These are phyloP conservation scores for Dichotomopilus funicola DNA, from an alignment of 2,329 filamentous ascomycete species.

Conservation along the genomic window DNA sequence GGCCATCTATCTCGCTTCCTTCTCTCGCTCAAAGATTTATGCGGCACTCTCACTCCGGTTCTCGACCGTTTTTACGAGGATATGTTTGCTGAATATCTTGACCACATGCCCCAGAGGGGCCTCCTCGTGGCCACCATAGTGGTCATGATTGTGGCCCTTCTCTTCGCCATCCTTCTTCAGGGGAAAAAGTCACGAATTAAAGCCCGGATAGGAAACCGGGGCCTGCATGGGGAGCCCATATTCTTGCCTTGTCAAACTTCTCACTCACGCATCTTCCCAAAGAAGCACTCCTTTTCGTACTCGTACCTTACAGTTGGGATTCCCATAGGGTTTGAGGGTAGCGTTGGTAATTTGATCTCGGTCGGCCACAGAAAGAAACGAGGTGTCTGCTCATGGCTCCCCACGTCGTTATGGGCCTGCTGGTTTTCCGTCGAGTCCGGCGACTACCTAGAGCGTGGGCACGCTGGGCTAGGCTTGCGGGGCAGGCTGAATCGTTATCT, in stretches of 20 bases:
- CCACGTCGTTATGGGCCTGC: constrained; percentile 22
- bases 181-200: too few species aligned
- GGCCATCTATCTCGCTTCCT: constrained; percentile 9
- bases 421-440: constrained; percentile 56
- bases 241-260: constrained; percentile 60
- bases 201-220: too few species aligned
- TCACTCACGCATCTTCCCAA: constrained; percentile 61
- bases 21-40: not conserved
- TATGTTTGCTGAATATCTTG: not conserved
- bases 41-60: constrained; percentile 6
- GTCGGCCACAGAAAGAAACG: constrained; percentile 26
- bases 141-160: constrained; percentile 1
- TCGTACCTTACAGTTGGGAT: constrained; percentile 64
- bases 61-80: not conserved
- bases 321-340: constrained; percentile 56
- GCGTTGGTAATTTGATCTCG: constrained; percentile 51
- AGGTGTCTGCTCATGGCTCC: constrained; percentile 28
- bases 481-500: constrained; percentile 59
- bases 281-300: constrained; percentile 62
- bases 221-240: constrained; percentile 34
- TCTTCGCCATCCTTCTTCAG: constrained; percentile 4
- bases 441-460: constrained; percentile 55
- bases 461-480: constrained; percentile 46
- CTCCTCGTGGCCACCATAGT: not conserved
- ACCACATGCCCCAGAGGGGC: not conserved